Evolutionary conservation across 768 basidiomycete species (phyloP), one percentile per base, ranked within the genome.

Genomic region (Auricularia sp.): DNA sequence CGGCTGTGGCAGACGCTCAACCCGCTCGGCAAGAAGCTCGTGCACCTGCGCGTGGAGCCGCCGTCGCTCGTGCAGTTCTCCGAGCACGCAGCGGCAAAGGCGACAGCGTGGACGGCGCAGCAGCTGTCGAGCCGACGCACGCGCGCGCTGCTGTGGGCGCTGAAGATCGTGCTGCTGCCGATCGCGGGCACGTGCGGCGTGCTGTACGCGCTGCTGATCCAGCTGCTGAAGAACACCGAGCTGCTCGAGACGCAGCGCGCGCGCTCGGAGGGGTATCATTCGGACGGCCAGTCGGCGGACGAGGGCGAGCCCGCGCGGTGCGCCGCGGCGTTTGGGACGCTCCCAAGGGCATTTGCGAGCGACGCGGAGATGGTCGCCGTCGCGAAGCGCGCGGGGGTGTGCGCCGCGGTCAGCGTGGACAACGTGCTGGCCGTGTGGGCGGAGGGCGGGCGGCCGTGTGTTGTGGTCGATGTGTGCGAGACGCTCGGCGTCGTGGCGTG

Each of bases 191-290:
- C 95, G 0, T 90, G 89, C 6, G 76, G 81, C 33, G 74, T 82
- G 3, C 79, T 98, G 10, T 98, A 90, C 73, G 80, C 83, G 7
- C 75, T 98, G 11, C 78, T 96, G 7, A 79, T 92, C 10, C 94
- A 94, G 72, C 80, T 99, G 2, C 78, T 98, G 67, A 96, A 95
- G 77, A 88, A 96, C 68, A 85, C 92, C 0, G 94, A 99, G 65
- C 83, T 94, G 0, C 81, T 97, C 42, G 94, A 94, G 70, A 89
- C 91, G 2, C 92, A 94, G 70, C 81, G 77, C 54, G 71, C 77
- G 63, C 71, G 88, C 47, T 81, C 88, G 71, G 81, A 84, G 37
- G 77, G 77, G 1, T 84, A 83, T 42, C 69, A 73, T 8, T 73
- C 76, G 3, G 73, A 77, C 63, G 72, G 62, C 24, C 39, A 24